Evolutionary conservation across 768 basidiomycete genomes (phyloP).

Genomic region (Lactarius quietus): DNA sequence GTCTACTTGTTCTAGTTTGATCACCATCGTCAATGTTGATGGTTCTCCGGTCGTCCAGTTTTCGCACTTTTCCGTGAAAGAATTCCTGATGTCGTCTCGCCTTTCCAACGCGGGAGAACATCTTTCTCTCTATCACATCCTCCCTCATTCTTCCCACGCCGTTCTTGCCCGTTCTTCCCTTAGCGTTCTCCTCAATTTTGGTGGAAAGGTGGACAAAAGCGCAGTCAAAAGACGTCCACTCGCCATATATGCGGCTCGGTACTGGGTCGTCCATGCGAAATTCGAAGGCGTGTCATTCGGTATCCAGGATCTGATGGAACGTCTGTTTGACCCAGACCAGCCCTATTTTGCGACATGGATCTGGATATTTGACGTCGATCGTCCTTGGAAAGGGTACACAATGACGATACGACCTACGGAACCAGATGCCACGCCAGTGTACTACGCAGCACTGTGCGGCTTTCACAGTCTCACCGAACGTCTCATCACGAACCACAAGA

Average conservation of each 20-base stretch:
- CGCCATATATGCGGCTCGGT: conserved; percentile 3
- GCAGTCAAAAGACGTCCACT: not conserved
- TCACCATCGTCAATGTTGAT: not conserved
- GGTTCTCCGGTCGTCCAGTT: not conserved
- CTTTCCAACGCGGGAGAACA: not conserved
- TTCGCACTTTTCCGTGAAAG: not conserved
- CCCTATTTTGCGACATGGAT: conserved; percentile 2
- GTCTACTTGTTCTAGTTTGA: not conserved
- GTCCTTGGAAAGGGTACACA: not conserved
- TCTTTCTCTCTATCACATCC: conserved; percentile 1
- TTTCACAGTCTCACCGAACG: too few species aligned
- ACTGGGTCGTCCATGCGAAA: conserved; percentile 8
- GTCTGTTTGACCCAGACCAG: not conserved
- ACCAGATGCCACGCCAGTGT: not conserved
- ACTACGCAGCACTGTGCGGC: not conserved
- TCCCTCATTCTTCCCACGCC: not conserved
- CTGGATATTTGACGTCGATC: not conserved
- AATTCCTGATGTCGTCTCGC: not conserved
- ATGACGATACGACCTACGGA: not conserved
- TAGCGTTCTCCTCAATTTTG: not conserved
- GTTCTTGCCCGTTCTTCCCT: not conserved
- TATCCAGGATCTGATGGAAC: not conserved
- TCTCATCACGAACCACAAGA: too few species aligned
- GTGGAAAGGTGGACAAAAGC: not conserved
- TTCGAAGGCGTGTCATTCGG: not conserved